phyloP scores from a whole-genome alignment of 768 basidiomycete genomes.

The Leccinum disarticulatum region DNA sequence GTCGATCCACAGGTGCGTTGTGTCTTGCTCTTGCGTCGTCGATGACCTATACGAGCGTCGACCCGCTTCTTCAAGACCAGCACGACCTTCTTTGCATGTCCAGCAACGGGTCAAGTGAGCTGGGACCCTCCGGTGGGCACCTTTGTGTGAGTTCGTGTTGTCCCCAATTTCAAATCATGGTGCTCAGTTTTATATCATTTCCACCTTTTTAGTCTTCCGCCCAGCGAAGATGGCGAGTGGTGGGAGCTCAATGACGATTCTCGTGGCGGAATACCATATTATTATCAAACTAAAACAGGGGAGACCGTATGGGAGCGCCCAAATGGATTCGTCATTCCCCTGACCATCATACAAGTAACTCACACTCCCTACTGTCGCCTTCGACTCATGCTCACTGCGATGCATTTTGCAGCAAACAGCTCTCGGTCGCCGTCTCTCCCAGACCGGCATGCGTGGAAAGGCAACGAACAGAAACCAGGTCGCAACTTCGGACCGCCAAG shows the following conservation, averaged over 20 bases:
- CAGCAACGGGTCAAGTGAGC: slow-evolving; percentile 86
- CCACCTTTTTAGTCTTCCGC: slow-evolving; percentile 62
- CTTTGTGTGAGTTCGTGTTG: slow-evolving; percentile 63
- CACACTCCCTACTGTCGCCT: slow-evolving; percentile 4
- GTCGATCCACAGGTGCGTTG: slow-evolving; percentile 81
- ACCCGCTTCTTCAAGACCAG: slow-evolving; percentile 40
- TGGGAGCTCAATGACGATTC: slow-evolving; percentile 91
- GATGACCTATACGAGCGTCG: slow-evolving; percentile 10
- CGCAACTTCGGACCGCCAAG: slow-evolving; percentile 30
- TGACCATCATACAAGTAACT: slow-evolving; percentile 80
- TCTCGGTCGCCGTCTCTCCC: slow-evolving; percentile 68
- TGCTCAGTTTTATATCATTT: slow-evolving; percentile 10
- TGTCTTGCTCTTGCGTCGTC: slow-evolving; percentile 8
- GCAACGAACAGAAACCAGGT: slow-evolving; percentile 10
- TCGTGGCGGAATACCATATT: slow-evolving; percentile 83
- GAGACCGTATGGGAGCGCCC: slow-evolving; percentile 95
- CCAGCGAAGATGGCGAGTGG: slow-evolving; percentile 86
- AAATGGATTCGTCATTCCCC: slow-evolving; percentile 83
- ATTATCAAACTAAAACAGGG: slow-evolving; percentile 90
- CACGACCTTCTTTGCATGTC: slow-evolving; percentile 87
- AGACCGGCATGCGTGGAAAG: slow-evolving; percentile 40
- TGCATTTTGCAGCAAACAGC: slow-evolving; percentile 57
- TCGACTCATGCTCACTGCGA: slow-evolving; percentile 6
- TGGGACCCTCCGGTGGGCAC: slow-evolving; percentile 92
- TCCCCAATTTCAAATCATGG: slow-evolving; percentile 17